These are phyloP conservation scores for Acanthamoeba culbertsoni DNA, from an alignment of 208 protist genomes.

Conservation along the genomic window DNA sequence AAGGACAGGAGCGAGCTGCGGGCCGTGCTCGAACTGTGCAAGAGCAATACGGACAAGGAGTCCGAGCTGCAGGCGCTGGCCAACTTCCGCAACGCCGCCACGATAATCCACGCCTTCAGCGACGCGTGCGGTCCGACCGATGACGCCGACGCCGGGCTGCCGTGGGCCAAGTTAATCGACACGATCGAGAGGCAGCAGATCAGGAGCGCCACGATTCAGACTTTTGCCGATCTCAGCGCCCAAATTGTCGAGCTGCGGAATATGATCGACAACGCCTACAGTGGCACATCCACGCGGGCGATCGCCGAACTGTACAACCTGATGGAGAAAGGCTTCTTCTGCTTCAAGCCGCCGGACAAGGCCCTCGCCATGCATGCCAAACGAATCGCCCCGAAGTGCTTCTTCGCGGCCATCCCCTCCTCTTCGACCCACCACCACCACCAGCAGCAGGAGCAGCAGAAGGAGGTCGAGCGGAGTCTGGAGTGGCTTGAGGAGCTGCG, in stretches of 20 bases:
- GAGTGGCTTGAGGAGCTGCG: conserved; percentile 40
- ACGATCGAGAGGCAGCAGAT: background rate
- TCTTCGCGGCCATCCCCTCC: background rate
- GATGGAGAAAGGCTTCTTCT: background rate
- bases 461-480: background rate
- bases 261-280: background rate
- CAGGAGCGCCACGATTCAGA: background rate
- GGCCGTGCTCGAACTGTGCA: conserved; percentile 42
- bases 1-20: conserved; percentile 10
- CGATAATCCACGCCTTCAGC: background rate
- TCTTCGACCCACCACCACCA: background rate
- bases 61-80: background rate
- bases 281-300: background rate
- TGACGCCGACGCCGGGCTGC: background rate
- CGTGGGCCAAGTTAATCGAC: background rate
- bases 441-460: background rate
- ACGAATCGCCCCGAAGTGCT: background rate
- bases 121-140: background rate
- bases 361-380: background rate
- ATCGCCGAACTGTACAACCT: conserved; percentile 36
- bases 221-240: background rate
- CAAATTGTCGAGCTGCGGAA: conserved; percentile 13
- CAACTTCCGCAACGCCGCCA: conserved; percentile 37
- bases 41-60: conserved; percentile 46
- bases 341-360: background rate